A percentile compares a stretch with the other conserved stretches of the same genome.
Evolutionary conservation across 176 grass and related monocot species (phyloP).

Genomic region (Oryza meyeriana): DNA sequence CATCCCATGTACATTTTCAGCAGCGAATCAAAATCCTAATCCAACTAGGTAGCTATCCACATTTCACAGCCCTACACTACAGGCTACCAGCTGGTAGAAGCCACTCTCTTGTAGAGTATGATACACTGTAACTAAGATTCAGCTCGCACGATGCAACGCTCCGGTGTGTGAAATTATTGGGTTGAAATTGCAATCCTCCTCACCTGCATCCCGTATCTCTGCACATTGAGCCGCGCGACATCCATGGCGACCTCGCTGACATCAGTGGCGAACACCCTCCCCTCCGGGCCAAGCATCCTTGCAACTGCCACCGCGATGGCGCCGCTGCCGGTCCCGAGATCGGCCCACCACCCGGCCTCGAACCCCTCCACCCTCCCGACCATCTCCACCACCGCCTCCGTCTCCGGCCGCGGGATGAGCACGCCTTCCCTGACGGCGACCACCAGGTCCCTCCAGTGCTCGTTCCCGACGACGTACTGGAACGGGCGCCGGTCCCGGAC

Average conservation of each 20-base stretch:
- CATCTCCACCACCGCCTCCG: slow-evolving; percentile 70
- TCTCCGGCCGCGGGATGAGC: slow-evolving; percentile 88
- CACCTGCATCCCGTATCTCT: slow-evolving; percentile 76
- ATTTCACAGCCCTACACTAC: neutral
- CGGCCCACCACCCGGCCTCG: slow-evolving; percentile 61
- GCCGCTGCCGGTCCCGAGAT: slow-evolving; percentile 82
- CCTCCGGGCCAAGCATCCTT: slow-evolving; percentile 43
- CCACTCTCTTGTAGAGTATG: neutral
- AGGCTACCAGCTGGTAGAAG: neutral
- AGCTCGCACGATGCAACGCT: neutral
- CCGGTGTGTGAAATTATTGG: neutral
- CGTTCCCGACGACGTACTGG: slow-evolving; percentile 92
- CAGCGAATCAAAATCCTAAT: neutral
- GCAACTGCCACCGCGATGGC: slow-evolving; percentile 75
- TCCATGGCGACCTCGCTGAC: slow-evolving; percentile 61
- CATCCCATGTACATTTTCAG: neutral
- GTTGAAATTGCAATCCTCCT: neutral
- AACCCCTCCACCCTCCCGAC: slow-evolving; percentile 48
- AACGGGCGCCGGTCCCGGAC: slow-evolving; percentile 53
- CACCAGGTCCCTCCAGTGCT: slow-evolving; percentile 90
- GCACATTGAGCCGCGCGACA: slow-evolving; percentile 49
- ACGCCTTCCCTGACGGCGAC: slow-evolving; percentile 69
- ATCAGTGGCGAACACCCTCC: slow-evolving; percentile 69
- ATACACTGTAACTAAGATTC: neutral
- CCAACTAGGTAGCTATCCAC: neutral